A percentile compares a stretch with the other conserved stretches of the same genome.
These are phyloP conservation scores for Takakia lepidozioides DNA, from an alignment of 225 moss, liverwort and hornwort species.

Conservation along the genomic window DNA sequence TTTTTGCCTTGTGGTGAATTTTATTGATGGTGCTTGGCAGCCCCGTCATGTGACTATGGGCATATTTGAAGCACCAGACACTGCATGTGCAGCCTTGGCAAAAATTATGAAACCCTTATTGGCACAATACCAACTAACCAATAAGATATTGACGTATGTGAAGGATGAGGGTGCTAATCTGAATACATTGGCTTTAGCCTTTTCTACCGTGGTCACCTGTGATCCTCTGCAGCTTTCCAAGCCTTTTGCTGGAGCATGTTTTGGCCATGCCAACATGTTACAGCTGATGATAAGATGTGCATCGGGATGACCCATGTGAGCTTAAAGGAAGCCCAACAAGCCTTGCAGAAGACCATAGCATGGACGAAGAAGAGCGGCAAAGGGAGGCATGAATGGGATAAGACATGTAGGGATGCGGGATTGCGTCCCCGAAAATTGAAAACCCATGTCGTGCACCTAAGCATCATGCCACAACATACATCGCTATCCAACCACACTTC, in stretches of 20 bases:
- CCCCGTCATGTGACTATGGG: background rate
- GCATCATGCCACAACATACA: no score
- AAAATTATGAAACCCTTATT: no score
- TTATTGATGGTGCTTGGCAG: background rate
- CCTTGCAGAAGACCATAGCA: background rate
- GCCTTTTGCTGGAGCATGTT: background rate
- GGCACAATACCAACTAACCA: background rate
- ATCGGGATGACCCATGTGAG: background rate
- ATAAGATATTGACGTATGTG: background rate
- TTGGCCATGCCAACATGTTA: background rate
- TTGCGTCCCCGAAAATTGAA: background rate
- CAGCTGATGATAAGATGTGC: background rate
- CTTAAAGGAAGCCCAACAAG: background rate
- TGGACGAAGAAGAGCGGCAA: background rate
- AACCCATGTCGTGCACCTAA: no score
- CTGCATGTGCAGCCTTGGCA: no score
- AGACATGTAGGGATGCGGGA: background rate
- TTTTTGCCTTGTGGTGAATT: background rate
- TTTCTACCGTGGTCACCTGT: background rate
- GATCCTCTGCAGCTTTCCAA: background rate
- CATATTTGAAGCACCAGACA: background rate
- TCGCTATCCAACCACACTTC: no score
- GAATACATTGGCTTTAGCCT: background rate
- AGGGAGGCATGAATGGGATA: constrained; percentile 3
- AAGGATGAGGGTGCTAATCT: background rate